These are phyloP conservation scores for Sporothrix protearum DNA, from an alignment of 2,329 filamentous ascomycete species.

Conservation along the genomic window DNA sequence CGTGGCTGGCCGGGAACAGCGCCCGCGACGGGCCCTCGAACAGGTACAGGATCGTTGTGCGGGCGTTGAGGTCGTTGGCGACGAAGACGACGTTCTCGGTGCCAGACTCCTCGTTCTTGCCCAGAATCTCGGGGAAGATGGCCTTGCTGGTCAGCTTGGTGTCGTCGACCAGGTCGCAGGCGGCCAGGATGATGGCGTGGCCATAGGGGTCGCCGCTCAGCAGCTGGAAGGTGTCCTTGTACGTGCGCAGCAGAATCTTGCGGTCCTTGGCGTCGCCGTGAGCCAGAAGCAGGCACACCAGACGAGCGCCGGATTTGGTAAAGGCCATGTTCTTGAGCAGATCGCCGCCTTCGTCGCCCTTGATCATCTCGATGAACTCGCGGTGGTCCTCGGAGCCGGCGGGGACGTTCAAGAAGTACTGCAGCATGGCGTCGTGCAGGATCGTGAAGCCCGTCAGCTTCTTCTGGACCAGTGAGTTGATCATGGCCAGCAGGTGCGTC, in stretches of 20 bases:
- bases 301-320: constrained; percentile 78
- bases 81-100: constrained; percentile 62
- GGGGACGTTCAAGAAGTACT: constrained; percentile 83
- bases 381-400: constrained; percentile 74
- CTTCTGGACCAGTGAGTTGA: constrained; percentile 92
- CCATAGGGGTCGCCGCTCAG: constrained; percentile 79
- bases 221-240: constrained; percentile 81
- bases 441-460: constrained; percentile 96
- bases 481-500: constrained; percentile 77
- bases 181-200: constrained; percentile 76
- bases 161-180: constrained; percentile 90
- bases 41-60: constrained; percentile 72
- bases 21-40: constrained; percentile 65
- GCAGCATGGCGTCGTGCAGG: constrained; percentile 95
- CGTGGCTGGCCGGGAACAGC: constrained; percentile 59
- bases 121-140: constrained; percentile 82
- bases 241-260: constrained; percentile 78
- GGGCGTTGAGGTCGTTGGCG: constrained; percentile 62
- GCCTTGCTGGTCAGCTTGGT: constrained; percentile 83
- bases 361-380: constrained; percentile 85
- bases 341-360: constrained; percentile 87
- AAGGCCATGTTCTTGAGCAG: constrained; percentile 94
- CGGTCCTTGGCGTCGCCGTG: constrained; percentile 88
- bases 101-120: constrained; percentile 61
- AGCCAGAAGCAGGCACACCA: constrained; percentile 78